Conservation (phyloP, 441 rosid species). For the Croton laevigatus region DNA sequence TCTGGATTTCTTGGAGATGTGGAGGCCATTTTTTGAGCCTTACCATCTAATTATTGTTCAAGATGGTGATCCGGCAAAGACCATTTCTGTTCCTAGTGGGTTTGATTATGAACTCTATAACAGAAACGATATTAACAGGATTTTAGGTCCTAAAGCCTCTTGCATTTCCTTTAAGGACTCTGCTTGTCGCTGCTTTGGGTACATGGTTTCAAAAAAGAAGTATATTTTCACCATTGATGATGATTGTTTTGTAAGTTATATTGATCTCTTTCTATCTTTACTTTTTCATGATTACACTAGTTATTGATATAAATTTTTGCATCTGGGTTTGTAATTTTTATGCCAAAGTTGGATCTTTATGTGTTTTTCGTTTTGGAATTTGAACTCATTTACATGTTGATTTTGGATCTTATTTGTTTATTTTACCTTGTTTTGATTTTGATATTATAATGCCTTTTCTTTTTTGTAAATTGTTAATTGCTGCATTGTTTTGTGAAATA, state of each 20-base stretch:
- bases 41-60: constrained; percentile 95
- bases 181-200: constrained; percentile 95
- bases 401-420: constrained; percentile 3
- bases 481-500: background rate
- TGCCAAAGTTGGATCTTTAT: constrained; percentile 16
- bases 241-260: constrained; percentile 81
- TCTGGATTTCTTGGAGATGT: constrained; percentile 94
- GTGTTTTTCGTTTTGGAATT: background rate
- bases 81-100: constrained; percentile 78
- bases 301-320: background rate
- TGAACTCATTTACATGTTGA: background rate
- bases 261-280: background rate
- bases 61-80: constrained; percentile 90
- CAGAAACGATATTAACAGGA: constrained; percentile 76
- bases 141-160: constrained; percentile 89
- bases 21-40: constrained; percentile 94
- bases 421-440: background rate
- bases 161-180: constrained; percentile 97
- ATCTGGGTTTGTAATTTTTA: constrained; percentile 16
- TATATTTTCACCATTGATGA: constrained; percentile 93
- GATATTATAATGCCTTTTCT: background rate
- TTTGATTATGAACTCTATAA: constrained; percentile 91
- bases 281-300: background rate
- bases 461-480: background rate
- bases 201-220: constrained; percentile 95